phyloP scores from a whole-genome alignment of 352 stramenopile species.

The Thalassiosira mediterranea region DNA sequence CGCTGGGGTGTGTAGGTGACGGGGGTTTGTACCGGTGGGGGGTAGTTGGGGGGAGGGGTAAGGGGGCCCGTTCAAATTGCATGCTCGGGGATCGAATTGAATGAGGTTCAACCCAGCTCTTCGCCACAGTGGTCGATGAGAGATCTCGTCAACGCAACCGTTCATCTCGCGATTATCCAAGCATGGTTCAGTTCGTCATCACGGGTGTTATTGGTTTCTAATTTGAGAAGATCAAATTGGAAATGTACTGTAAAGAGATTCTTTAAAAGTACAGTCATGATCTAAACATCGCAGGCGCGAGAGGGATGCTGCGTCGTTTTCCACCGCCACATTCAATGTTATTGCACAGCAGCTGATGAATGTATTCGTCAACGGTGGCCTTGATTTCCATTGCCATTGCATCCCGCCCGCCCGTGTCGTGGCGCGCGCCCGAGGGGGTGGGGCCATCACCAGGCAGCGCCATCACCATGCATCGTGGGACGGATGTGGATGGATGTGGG shows the following conservation, averaged over 20 bases:
- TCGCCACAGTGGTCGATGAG: conserved; percentile 36
- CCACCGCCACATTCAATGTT: too few relatives aligned
- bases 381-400: too few relatives aligned
- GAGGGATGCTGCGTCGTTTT: too few relatives aligned
- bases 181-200: conserved; percentile 40
- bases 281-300: too few relatives aligned
- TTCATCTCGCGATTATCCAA: conserved; percentile 51
- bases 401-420: too few relatives aligned
- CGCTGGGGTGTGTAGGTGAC: too few relatives aligned
- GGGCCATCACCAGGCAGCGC: too few relatives aligned
- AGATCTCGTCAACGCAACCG: conserved; percentile 16
- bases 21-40: not conserved
- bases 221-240: conserved; percentile 53
- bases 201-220: conserved; percentile 44
- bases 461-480: too few relatives aligned
- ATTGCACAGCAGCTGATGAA: too few relatives aligned
- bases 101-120: conserved; percentile 48
- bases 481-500: too few relatives aligned
- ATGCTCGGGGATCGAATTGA: conserved; percentile 44
- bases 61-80: conserved; percentile 49
- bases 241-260: conserved; percentile 63
- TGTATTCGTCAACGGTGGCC: too few relatives aligned
- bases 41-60: not conserved
- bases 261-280: conserved; percentile 61
- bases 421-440: too few relatives aligned